These are phyloP conservation scores for Wickerhamomyces sp. DNA, from an alignment of 1,139 yeast genomes.

Conservation along the genomic window DNA sequence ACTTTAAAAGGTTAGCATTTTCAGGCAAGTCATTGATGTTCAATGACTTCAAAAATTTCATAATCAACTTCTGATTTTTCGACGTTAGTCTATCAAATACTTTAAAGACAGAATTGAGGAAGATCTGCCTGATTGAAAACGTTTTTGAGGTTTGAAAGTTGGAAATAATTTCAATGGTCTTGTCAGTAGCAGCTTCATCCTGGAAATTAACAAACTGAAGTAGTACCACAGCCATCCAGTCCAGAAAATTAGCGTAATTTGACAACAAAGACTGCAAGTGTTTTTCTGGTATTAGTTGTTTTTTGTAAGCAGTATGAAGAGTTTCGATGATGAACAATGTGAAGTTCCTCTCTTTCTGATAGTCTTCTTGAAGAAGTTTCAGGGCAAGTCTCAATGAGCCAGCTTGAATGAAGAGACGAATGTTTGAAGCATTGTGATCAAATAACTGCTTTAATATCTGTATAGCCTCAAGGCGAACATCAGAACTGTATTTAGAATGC, in stretches of 20 bases:
- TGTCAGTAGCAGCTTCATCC: conserved; percentile 22
- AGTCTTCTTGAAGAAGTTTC: conserved; percentile 53
- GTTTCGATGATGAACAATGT: conserved; percentile 40
- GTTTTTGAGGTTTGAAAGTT: conserved; percentile 39
- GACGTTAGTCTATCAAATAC: conserved; percentile 32
- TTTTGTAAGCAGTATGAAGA: conserved; percentile 4
- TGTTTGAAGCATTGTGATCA: conserved; percentile 34
- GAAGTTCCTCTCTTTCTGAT: conserved; percentile 40
- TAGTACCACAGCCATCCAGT: conserved; percentile 22
- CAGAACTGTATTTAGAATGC: conserved; percentile 32
- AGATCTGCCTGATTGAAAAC: conserved; percentile 38
- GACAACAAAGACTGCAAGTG: conserved; percentile 8
- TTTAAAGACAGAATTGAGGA: conserved; percentile 42
- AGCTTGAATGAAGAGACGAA: conserved; percentile 49
- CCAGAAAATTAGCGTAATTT: conserved; percentile 15
- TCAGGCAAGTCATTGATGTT: conserved; percentile 13
- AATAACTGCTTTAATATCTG: conserved; percentile 37
- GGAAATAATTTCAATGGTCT: conserved; percentile 37
- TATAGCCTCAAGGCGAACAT: conserved; percentile 42
- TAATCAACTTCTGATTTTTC: conserved; percentile 34
- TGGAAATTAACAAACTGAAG: conserved; percentile 15
- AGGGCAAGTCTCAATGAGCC: conserved; percentile 53
- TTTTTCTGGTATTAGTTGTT: conserved; percentile 4
- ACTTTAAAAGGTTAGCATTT: conserved; percentile 25
- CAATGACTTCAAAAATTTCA: conserved; percentile 36